phyloP scores from a whole-genome alignment of 768 basidiomycete genomes.

The Tricholoma matsutake region DNA sequence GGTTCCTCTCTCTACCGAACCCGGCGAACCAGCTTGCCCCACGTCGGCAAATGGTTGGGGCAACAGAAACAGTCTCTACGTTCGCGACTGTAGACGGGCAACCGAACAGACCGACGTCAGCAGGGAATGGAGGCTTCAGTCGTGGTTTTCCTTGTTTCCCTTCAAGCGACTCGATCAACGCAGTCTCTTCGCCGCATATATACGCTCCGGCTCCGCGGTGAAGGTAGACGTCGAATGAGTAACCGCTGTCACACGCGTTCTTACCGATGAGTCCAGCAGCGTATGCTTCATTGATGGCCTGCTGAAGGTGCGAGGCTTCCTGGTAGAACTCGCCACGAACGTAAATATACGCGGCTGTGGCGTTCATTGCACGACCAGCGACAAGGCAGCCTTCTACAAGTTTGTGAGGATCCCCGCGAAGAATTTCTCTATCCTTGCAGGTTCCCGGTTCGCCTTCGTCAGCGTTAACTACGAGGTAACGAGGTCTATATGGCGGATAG shows the following conservation, averaged over 20 bases:
- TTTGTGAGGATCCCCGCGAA: constrained; percentile 98
- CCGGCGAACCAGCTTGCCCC: constrained; percentile 88
- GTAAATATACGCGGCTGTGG: constrained; percentile 98
- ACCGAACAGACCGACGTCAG: constrained; percentile 96
- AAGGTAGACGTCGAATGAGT: constrained; percentile 96
- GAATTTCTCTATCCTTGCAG: constrained; percentile 98
- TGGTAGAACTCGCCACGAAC: constrained; percentile 98
- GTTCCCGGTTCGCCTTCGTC: constrained; percentile 99
- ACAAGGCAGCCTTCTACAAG: constrained; percentile 97
- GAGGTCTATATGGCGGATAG: constrained; percentile 50
- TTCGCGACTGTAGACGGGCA: constrained; percentile 98
- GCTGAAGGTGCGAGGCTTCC: constrained; percentile 90
- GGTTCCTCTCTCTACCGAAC: constrained; percentile 90
- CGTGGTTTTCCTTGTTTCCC: constrained; percentile 98
- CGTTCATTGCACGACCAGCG: constrained; percentile 96
- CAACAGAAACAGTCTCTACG: constrained; percentile 97
- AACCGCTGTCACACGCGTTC: constrained; percentile 89
- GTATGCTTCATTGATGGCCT: constrained; percentile 96
- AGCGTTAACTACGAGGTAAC: constrained; percentile 96
- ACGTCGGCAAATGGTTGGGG: constrained; percentile 92
- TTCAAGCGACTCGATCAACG: constrained; percentile 94
- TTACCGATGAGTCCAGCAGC: constrained; percentile 84
- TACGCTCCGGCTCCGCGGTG: constrained; percentile 98
- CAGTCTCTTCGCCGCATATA: constrained; percentile 98
- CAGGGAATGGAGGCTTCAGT: constrained; percentile 98